Base-by-base conservation (phyloP, 768 basidiomycete genomes). In the Lactifluus volemus region DNA sequence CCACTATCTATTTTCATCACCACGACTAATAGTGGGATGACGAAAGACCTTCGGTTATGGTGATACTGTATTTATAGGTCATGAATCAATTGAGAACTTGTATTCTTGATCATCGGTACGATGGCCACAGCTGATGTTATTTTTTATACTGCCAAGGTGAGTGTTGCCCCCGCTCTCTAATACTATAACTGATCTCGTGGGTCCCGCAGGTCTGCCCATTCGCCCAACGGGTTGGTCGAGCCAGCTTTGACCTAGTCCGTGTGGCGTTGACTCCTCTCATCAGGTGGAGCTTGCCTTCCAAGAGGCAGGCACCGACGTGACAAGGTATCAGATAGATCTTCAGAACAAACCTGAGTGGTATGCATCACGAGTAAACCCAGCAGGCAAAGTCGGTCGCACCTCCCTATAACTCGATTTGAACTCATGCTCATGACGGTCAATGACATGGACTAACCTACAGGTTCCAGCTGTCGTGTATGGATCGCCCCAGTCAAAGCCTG, bases 311-410 rank as follows among this genome's bases (percentile, higher is more conserved):
- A 74, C 79, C 1, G 67, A 76, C 1, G 81, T 75, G 66, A 78
- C 75, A 38, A 70, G 76, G 19, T 83, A 74, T 61, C 76, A 83
- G 63, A 78, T 87, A 41, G 80, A 86, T 66, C 70, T 87, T n/a
- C 47, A 63, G 62, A 81, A 83, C 72, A 87, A 86, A 71, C 85
- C 85, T 0, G 79, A 78, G 51, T 86, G 84, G 85, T 86, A 83
- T 67, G 78, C 79, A 0, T 76, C 78, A 0, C 75, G 80, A 57
- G 78, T 86, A 45, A 85, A 86, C 69, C 80, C 80, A 2, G 82
- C 78, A 1, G 78, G 79, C 70, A 85, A 85, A 76, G 85, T 83
- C 67, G 19, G 12, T 38, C 10, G 38, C 38, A 0, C 38, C 38
- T 38, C 38, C 38, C 8, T 38, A 38, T 38, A 36, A 10, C 4